These are phyloP conservation scores for Ophiobolus disseminans DNA, from an alignment of 2,329 filamentous ascomycete genomes.

Conservation along the genomic window DNA sequence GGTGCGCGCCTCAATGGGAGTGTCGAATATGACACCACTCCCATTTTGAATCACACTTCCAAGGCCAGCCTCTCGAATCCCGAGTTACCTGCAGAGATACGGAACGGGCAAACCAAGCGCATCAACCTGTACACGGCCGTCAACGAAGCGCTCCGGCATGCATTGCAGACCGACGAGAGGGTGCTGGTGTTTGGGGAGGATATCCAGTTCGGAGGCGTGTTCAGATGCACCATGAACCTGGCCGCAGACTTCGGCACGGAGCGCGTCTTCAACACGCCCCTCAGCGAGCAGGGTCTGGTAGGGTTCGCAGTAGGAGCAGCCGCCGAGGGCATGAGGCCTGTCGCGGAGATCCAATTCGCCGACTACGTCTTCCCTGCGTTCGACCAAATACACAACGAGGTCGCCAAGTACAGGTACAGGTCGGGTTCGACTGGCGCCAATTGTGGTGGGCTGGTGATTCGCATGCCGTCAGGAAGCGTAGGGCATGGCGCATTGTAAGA, in stretches of 20 bases:
- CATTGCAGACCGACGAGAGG: conserved; percentile 81
- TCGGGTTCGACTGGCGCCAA: conserved; percentile 61
- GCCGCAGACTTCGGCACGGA: conserved; percentile 85
- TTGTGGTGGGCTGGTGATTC: conserved; percentile 80
- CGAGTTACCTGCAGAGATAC: conserved; percentile 72
- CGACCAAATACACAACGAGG: conserved; percentile 93
- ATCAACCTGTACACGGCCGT: conserved; percentile 95
- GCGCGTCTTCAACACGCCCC: conserved; percentile 93
- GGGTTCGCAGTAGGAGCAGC: conserved; percentile 92
- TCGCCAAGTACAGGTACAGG: conserved; percentile 84
- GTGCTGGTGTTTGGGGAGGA: conserved; percentile 96
- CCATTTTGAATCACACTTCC: conserved; percentile 80
- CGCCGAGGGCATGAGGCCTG: conserved; percentile 87
- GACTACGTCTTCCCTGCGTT: conserved; percentile 94
- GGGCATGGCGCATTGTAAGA: conserved; percentile 80
- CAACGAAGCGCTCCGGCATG: conserved; percentile 85
- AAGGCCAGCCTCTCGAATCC: conserved; percentile 72
- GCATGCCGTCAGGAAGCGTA: conserved; percentile 90
- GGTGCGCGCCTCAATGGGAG: conserved; percentile 77
- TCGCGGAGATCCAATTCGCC: conserved; percentile 95
- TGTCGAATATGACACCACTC: conserved; percentile 83
- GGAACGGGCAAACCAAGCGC: conserved; percentile 75
- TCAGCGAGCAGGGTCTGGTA: conserved; percentile 92
- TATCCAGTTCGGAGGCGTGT: conserved; percentile 95
- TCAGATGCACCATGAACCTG: conserved; percentile 90